Conservation (phyloP, 768 basidiomycete genomes). For the Pisolithus albus region DNA sequence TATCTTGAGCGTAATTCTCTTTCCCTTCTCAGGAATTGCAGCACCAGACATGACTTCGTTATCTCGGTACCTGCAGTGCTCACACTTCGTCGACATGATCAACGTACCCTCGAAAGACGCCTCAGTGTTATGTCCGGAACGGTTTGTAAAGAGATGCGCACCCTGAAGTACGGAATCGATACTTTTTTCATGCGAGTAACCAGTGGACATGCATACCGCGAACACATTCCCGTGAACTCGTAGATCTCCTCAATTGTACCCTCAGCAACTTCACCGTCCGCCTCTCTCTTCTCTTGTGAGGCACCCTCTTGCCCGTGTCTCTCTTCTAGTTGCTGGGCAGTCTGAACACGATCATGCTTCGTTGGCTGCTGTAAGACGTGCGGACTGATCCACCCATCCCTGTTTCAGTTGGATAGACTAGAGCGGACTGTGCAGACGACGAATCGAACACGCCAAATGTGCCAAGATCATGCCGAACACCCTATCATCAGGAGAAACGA, state of each 20-base stretch:
- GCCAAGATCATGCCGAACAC: no score
- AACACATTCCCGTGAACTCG: slow-evolving; percentile 81
- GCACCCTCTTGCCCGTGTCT: no score
- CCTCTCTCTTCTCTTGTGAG: slow-evolving; percentile 1
- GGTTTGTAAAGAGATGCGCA: slow-evolving; percentile 14
- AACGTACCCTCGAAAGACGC: slow-evolving; percentile 64
- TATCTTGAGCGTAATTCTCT: slow-evolving; percentile 80
- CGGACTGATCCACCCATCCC: no score
- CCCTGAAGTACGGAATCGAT: slow-evolving; percentile 96
- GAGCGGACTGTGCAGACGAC: no score
- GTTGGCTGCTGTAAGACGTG: no score
- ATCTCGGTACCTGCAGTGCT: slow-evolving; percentile 90
- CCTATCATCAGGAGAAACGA: no score
- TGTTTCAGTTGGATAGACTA: no score
- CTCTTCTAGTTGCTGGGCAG: no score
- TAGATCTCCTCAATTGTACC: slow-evolving; percentile 76
- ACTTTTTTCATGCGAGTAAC: slow-evolving; percentile 96
- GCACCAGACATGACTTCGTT: slow-evolving; percentile 95
- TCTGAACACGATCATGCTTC: no score
- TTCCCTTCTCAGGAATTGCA: slow-evolving; percentile 84
- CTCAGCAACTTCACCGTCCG: slow-evolving; percentile 7
- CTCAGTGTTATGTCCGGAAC: not conserved
- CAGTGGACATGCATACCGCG: slow-evolving; percentile 76
- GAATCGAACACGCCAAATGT: no score
- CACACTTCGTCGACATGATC: slow-evolving; percentile 98